Evolutionary conservation across 179 eudicot species (phyloP), one percentile per base, ranked within the genome.

Genomic region (Corrigiola litoralis): DNA sequence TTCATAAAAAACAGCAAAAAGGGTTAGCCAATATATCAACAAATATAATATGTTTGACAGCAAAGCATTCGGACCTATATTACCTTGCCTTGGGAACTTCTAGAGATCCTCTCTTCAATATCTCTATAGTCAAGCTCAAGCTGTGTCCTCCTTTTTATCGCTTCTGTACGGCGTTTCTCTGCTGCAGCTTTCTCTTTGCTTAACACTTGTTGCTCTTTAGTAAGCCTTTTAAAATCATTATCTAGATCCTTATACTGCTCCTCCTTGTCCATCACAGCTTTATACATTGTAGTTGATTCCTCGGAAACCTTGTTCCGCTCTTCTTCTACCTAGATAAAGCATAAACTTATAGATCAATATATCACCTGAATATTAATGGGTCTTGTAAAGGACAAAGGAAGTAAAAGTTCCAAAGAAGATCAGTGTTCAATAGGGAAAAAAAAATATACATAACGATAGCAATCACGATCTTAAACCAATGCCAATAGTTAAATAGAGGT

Each of bases 111-210:
- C 61, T 88, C 99, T 62, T 78, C 78, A 52, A 95, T 74, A 69
- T 95, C 99, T 80, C 75, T 78, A 70, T 66, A 80, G 72, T 95
- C 99, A 81, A 88, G 95, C 77, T 91, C 99, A 64, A 91, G 77
- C 58, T 91, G 81, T 58, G 95, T 85, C 67, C 75, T 87, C 76
- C 68, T 91, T 70, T 83, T 78, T 46, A 95, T 91, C 17, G 92
- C 96, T 61, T 76, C 84, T 66, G 79, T 78, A 60, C 87, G 79
- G 54, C 78, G 88, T 63, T 87, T 82, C 85, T 91, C 96, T 46
- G 79, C 68, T 33, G 77, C 80, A 51, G 81, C 90, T 79, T 88
- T 95, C 83, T 95, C 97, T 82, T 81, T 87, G 79, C 64, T 81
- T 50, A 88, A 75, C 63, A 72, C 75, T 77, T 91, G 97, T 63